phyloP scores from a whole-genome alignment of 2,329 filamentous ascomycete species.

The Botrytis deweyae region DNA sequence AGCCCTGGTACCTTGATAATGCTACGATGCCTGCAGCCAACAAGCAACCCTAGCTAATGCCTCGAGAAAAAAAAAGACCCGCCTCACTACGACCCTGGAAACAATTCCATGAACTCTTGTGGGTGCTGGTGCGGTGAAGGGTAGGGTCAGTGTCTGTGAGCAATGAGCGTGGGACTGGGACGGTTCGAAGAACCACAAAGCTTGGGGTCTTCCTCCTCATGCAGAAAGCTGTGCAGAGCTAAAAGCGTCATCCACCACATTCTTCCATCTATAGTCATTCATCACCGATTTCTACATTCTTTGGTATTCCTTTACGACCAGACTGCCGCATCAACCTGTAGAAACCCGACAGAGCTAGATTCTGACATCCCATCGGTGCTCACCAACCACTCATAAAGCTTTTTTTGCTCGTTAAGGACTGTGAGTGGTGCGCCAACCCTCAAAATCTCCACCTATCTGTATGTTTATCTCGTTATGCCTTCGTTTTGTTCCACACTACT shows the following conservation, averaged over 20 bases:
- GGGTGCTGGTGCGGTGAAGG: constrained; percentile 28
- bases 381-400: constrained; percentile 31
- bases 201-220: constrained; percentile 22
- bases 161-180: constrained; percentile 33
- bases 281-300: constrained; percentile 17
- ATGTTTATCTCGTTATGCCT: constrained; percentile 25
- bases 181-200: constrained; percentile 26
- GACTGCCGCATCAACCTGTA: constrained; percentile 20
- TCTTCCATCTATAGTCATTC: constrained; percentile 24
- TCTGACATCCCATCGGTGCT: constrained; percentile 11
- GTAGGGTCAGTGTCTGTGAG: constrained; percentile 33
- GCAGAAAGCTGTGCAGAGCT: constrained; percentile 30
- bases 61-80: constrained; percentile 28
- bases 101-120: constrained; percentile 27
- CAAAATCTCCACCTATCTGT: constrained; percentile 30
- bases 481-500: constrained; percentile 27
- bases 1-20: constrained; percentile 24
- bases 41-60: constrained; percentile 29
- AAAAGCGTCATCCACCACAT: constrained; percentile 34
- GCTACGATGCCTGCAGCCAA: constrained; percentile 26
- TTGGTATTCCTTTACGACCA: constrained; percentile 12
- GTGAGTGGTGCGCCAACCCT: constrained; percentile 34
- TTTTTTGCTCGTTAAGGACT: constrained; percentile 23
- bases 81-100: constrained; percentile 30
- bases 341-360: constrained; percentile 6